Percentiles rank a stretch among this genome's conserved stretches.
phyloP scores from a whole-genome alignment of 306 rosid genomes.

The Boehmeria nivea region DNA sequence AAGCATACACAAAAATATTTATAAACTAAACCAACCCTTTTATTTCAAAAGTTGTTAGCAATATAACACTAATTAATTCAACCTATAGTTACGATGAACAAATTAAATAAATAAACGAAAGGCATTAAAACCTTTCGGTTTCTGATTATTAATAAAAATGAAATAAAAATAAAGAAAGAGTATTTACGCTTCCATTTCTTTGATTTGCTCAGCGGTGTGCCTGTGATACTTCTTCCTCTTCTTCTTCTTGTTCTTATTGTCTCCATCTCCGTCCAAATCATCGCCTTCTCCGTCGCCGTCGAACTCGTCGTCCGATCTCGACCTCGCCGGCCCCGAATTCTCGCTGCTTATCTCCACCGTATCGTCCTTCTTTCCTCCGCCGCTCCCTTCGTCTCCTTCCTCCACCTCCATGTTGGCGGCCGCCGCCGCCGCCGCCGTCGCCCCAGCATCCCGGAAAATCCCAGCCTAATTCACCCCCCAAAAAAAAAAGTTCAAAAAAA shows the following conservation, averaged over 20 bases:
- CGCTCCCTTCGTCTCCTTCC: conserved; percentile 79
- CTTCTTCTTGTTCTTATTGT: conserved; percentile 49
- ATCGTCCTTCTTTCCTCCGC: conserved; percentile 47
- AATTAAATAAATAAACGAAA: too few relatives aligned
- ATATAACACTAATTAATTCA: too few relatives aligned
- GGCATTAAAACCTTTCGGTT: too few relatives aligned
- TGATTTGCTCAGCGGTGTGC: conserved; percentile 83
- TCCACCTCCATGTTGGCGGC: conserved; percentile 52
- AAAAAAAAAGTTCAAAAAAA: neutral
- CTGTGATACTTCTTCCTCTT: conserved; percentile 92
- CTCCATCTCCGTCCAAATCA: conserved; percentile 28
- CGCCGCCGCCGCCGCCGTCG: conserved; percentile 21
- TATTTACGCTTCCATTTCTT: conserved; percentile 90
- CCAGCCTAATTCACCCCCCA: conserved; percentile 69
- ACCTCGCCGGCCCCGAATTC: conserved; percentile 68
- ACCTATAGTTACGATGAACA: too few relatives aligned
- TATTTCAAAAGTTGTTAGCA: too few relatives aligned
- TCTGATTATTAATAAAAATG: too few relatives aligned
- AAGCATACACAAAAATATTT: neutral
- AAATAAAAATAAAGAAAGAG: neutral
- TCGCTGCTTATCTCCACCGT: conserved; percentile 82
- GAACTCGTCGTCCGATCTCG: conserved; percentile 86
- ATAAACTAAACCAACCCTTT: neutral
- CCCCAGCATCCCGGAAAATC: conserved; percentile 68
- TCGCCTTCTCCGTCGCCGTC: conserved; percentile 60